These are phyloP conservation scores for Plasmodium vinckei DNA, from an alignment of 169 alveolate genomes.

Conservation along the genomic window DNA sequence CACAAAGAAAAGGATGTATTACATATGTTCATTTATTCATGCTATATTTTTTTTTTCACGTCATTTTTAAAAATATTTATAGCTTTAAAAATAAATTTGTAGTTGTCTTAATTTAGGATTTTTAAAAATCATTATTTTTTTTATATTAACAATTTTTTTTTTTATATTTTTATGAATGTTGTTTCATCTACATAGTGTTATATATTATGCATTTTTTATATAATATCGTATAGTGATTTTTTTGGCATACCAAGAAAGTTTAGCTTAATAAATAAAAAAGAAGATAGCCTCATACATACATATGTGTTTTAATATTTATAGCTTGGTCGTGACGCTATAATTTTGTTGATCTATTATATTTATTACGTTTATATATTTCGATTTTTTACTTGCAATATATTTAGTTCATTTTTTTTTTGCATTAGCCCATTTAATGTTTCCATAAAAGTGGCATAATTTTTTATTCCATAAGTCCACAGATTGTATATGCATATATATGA, in stretches of 20 bases:
- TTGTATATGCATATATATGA: too few species aligned
- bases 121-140: slow-evolving; percentile 9
- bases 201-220: slow-evolving; percentile 10
- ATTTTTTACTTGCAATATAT: too few species aligned
- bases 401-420: too few species aligned
- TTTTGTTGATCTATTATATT: too few species aligned
- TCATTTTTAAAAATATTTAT: slow-evolving; percentile 21
- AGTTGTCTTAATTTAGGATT: slow-evolving; percentile 17
- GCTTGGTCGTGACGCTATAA: too few species aligned
- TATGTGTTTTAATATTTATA: background rate
- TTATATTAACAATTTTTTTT: slow-evolving; percentile 15
- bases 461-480: too few species aligned
- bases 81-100: slow-evolving; percentile 36
- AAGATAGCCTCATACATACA: background rate
- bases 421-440: too few species aligned
- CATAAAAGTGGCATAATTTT: too few species aligned
- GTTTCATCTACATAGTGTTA: background rate
- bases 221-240: slow-evolving; percentile 17
- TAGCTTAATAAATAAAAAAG: too few species aligned
- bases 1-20: too few species aligned
- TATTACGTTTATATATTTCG: too few species aligned
- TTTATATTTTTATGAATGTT: slow-evolving; percentile 16
- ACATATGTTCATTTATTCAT: slow-evolving; percentile 6
- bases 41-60: slow-evolving; percentile 4
- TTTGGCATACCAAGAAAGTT: too few species aligned